Evolutionary conservation across 768 basidiomycete genomes (phyloP), one percentile per base, ranked within the genome.

Genomic region (Pseudohyphozyma bogoriensis): DNA sequence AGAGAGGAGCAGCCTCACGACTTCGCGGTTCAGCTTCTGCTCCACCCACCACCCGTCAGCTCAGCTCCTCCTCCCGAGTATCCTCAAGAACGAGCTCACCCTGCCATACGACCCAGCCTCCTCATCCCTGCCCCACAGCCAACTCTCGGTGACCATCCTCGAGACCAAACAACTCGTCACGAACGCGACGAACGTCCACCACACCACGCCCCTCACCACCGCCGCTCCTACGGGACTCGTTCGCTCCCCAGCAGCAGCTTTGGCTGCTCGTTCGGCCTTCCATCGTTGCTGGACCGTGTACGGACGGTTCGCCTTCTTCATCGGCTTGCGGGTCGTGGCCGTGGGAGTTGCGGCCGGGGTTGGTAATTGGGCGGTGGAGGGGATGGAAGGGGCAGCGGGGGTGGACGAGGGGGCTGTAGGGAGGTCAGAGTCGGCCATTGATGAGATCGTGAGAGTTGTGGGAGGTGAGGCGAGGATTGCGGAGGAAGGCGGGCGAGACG

Each of bases 81-180:
- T 18, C 10, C 37, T 10, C 18, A 37, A 37, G 10, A 18, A 37
- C 18, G 11, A 37, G 37, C 37, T 37, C 18, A 55, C 35, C 39
- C 54, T 28, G 24, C 51, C n/a, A 55, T 29, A 28, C 51, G 53
- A 37, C 36, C 49, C 51, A 51, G 55, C 39, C 71, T 81, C 81
- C 63, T 80, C 80, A 63, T 85, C 78, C 68, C 84, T 82, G 64
- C 90, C 88, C 89, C 89, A 95, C 26, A 82, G 74, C 71, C 82
- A 88, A 70, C 84, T 87, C n/a, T 85, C 87, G 0, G 87, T 87
- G 71, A 92, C 76, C 74, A 92, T 89, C 71, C 59, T 85, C 86
- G 56, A 89, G 85, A 37, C 83, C 79, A 33, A 88, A 2, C 35
- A 36, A 39, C 52, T 60, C 16, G 59, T 58, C 33, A 58, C 9